Base-by-base conservation (phyloP, 2,329 filamentous ascomycete genomes). In the Penicillium brasilianum region DNA sequence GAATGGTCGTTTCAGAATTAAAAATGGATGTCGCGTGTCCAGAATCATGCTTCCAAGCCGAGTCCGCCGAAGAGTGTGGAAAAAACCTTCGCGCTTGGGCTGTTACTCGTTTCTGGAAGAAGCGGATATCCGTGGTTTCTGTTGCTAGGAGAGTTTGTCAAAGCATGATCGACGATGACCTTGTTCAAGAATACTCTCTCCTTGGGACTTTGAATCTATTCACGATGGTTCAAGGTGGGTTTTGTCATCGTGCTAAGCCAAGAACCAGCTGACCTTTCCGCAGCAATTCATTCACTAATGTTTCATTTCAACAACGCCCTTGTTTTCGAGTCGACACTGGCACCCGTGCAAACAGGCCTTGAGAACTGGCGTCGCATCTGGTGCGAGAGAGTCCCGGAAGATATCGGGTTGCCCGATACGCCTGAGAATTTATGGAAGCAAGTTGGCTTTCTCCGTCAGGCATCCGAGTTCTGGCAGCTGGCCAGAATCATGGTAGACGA, bases 381-480 rank as follows among this genome's bases (percentile, higher is more conserved):
- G 72, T 65, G 65, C 30, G 49, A 62, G 36, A 56, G 66, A 34
- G 46, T 64, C 10, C 62, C 68, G 14, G 68, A 67, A 59, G 69
- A 66, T 39, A 54, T 28, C 14, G 52, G 59, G 22, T 61, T 67
- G n/a, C 65, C 65, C 8, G 59, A 64, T n/a, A 58, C 39, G 6
- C 62, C 65, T 1, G 57, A 59, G 14, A 64, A 61, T 10, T 43
- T 68, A n/a, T 73, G 71, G 71, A 72, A 65, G 44, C 67, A 69
- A 46, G 53, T 71, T 10, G 72, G 72, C 1, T 72, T 72, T 41
- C 62, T 68, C 18, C 61, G 66, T 1, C 66, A 70, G 14, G 69
- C 68, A 0, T 65, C 69, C 8, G 71, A 73, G 36, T 71, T 71
- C 32, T 73, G 71, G 71, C 66, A 71, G 13, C 58, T 73, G 18